Conservation (phyloP, 768 basidiomycete genomes). For the Hebeloma cylindrosporum region DNA sequence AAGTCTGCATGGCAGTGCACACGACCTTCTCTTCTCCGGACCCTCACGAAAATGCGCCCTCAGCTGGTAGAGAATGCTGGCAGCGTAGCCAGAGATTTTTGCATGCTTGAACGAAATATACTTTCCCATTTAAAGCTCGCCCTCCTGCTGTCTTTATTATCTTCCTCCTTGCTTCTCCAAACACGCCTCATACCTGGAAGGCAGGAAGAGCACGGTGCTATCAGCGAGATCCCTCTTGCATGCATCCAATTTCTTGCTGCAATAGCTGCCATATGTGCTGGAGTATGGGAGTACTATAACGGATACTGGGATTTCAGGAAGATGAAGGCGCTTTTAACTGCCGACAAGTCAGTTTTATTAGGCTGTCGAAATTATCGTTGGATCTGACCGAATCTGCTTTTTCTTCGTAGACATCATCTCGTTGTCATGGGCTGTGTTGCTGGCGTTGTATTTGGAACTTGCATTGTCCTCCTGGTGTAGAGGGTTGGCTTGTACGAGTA, state of each 20-base stretch:
- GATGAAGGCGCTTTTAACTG: constrained; percentile 59
- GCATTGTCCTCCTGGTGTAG: constrained; percentile 46
- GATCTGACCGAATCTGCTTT: constrained; percentile 7
- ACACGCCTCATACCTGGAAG: constrained; percentile 55
- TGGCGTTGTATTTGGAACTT: constrained; percentile 49
- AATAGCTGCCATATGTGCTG: constrained; percentile 52
- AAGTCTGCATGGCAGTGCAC: neutral
- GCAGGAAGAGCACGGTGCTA: constrained; percentile 20
- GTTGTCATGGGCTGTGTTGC: constrained; percentile 52
- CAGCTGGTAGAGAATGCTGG: constrained; percentile 46
- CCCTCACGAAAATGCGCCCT: constrained; percentile 19
- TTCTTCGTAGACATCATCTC: constrained; percentile 45
- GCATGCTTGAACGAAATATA: constrained; percentile 77
- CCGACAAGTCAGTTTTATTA: constrained; percentile 47
- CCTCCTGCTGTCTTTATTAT: constrained; percentile 60
- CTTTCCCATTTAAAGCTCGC: constrained; percentile 69
- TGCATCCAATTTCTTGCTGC: constrained; percentile 54
- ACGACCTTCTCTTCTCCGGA: neutral
- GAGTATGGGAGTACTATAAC: constrained; percentile 65
- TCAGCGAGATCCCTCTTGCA: constrained; percentile 47
- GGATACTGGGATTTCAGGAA: constrained; percentile 56
- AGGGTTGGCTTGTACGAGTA: neutral
- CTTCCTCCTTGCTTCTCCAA: constrained; percentile 61
- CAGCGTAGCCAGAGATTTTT: constrained; percentile 71
- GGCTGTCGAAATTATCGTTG: neutral